Conservation (phyloP, 352 stramenopile species). For the Thalassiosira exigua region DNA sequence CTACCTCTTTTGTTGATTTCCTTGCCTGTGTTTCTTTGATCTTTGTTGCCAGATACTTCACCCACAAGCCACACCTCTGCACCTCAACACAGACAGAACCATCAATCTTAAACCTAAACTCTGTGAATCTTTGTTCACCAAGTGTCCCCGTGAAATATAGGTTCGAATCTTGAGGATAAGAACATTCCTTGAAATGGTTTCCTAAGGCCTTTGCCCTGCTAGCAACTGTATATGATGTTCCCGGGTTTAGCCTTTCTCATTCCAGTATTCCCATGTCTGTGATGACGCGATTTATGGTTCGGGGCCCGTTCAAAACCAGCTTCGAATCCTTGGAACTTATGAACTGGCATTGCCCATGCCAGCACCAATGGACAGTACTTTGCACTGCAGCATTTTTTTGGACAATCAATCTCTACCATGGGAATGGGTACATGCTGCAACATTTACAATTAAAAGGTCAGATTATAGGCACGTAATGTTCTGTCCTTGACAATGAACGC, state of each 20-base stretch:
- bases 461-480: no score
- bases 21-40: no score
- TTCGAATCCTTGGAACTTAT: conserved; percentile 2
- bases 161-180: background rate
- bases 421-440: background rate
- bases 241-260: background rate
- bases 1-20: no score
- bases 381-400: background rate
- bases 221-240: background rate
- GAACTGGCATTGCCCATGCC: background rate
- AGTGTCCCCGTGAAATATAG: background rate
- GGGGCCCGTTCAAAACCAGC: background rate
- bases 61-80: background rate
- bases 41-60: background rate
- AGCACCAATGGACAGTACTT: background rate
- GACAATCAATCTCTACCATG: background rate
- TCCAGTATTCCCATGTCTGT: background rate
- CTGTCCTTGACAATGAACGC: no score
- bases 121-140: background rate
- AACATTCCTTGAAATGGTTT: background rate
- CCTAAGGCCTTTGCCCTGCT: background rate
- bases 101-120: background rate
- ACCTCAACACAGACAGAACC: no score
- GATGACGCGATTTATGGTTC: background rate
- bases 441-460: no score